Percentiles rank a stretch among this genome's conserved stretches.
Evolutionary conservation across 225 moss, liverwort and hornwort species (phyloP).

Genomic region (Thuidium tamariscinum): DNA sequence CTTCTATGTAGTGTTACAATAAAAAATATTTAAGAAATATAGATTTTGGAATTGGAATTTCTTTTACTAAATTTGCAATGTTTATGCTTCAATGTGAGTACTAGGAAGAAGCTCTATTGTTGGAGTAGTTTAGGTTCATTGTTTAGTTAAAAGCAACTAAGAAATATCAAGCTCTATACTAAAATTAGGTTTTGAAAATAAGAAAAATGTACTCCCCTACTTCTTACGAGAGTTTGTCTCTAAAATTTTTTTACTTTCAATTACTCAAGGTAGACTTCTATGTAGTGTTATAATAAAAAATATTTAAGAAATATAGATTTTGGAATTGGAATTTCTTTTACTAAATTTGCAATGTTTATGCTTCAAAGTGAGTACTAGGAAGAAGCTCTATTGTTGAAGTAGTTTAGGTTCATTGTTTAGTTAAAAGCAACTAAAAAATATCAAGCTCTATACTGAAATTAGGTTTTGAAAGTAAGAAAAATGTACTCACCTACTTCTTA

Average conservation of each 20-base stretch:
- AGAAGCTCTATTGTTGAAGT: neutral
- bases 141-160: neutral
- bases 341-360: accelerated
- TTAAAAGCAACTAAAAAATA: neutral
- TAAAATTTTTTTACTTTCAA: neutral
- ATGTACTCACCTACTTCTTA: too few species aligned
- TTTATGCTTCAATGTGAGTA: neutral
- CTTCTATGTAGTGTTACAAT: accelerated
- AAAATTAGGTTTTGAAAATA: neutral
- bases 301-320: too few species aligned
- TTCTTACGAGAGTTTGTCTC: accelerated
- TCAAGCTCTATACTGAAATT: neutral
- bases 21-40: accelerated
- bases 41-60: accelerated
- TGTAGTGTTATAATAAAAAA: neutral
- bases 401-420: neutral
- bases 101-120: neutral
- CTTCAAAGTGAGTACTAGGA: neutral
- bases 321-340: accelerated
- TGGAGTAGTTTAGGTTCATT: neutral
- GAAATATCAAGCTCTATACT: neutral
- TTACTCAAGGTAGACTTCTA: accelerated
- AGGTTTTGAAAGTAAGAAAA: accelerated
- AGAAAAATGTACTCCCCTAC: accelerated
- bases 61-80: neutral